Percentiles rank a stretch among this genome's conserved stretches.
Conservation (phyloP, 768 basidiomycete species). For the Mycena leptocephala region DNA sequence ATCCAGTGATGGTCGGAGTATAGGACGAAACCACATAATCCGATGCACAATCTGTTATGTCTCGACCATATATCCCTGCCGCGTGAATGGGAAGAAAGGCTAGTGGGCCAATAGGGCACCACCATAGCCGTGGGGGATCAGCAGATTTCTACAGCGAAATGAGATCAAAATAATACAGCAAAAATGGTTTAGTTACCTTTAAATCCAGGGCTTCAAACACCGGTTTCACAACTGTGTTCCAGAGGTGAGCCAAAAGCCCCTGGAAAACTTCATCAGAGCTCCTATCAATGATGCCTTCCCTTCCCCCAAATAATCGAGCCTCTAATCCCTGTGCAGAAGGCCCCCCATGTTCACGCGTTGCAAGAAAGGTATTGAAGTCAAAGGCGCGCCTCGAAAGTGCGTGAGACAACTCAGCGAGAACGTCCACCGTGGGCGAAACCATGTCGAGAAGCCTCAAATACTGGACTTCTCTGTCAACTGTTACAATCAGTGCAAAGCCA, state of each 20-base stretch:
- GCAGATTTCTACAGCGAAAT: background rate
- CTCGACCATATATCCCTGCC: slow-evolving; percentile 26
- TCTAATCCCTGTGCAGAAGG: too few relatives aligned
- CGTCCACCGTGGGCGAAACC: background rate
- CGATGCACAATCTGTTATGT: slow-evolving; percentile 4
- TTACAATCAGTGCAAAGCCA: slow-evolving; percentile 31
- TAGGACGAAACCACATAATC: slow-evolving; percentile 38
- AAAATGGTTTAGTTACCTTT: background rate
- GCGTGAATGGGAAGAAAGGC: slow-evolving; percentile 36
- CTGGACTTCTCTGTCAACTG: background rate
- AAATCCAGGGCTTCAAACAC: background rate
- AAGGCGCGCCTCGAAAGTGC: background rate
- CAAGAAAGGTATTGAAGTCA: background rate
- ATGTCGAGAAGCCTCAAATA: background rate
- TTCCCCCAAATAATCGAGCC: background rate
- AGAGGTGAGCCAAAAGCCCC: background rate
- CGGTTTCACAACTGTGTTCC: background rate
- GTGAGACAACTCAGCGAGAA: background rate
- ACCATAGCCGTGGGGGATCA: background rate
- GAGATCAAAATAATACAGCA: background rate
- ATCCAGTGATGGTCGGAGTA: slow-evolving; percentile 25
- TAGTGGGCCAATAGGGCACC: slow-evolving; percentile 2
- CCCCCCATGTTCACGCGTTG: background rate
- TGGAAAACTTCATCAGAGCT: background rate
- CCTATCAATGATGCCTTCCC: background rate